Conservation (phyloP, 2,329 filamentous ascomycete genomes). For the Penicillium griseofulvum region DNA sequence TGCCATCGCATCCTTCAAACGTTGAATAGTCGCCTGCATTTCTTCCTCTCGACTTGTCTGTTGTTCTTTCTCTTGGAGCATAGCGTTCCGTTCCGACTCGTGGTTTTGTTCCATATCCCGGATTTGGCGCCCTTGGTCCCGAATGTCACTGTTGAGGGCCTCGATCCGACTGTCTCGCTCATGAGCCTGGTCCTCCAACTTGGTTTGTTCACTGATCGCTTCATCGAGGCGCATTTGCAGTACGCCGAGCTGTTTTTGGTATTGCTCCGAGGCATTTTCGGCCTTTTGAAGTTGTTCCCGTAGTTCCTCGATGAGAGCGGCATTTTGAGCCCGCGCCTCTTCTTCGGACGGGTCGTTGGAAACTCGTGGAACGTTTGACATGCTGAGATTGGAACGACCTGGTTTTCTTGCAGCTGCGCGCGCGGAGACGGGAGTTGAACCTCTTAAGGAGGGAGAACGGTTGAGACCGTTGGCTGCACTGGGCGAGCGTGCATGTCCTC, state of each 20-base stretch:
- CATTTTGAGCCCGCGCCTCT: constrained; percentile 74
- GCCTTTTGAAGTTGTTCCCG: constrained; percentile 79
- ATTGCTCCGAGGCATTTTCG: constrained; percentile 73
- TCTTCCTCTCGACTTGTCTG: constrained; percentile 81
- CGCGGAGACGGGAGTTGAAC: constrained; percentile 61
- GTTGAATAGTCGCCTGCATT: constrained; percentile 83
- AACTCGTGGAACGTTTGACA: constrained; percentile 45
- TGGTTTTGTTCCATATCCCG: constrained; percentile 91
- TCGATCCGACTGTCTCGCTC: constrained; percentile 84
- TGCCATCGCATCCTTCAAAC: constrained; percentile 83
- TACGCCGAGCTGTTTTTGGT: constrained; percentile 79
- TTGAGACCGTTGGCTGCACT: constrained; percentile 50
- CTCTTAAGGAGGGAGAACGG: constrained; percentile 64
- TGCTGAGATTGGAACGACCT: constrained; percentile 43
- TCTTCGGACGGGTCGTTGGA: constrained; percentile 58
- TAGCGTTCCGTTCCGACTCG: constrained; percentile 81
- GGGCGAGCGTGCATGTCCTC: constrained; percentile 49
- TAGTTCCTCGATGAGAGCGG: constrained; percentile 77
- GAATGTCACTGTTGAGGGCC: constrained; percentile 76
- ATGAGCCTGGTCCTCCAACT: constrained; percentile 82
- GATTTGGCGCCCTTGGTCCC: constrained; percentile 76
- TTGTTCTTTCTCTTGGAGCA: constrained; percentile 90
- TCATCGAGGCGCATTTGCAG: constrained; percentile 85
- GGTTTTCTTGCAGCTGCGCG: constrained; percentile 67
- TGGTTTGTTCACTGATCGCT: constrained; percentile 74